Evolutionary conservation across 768 basidiomycete genomes (phyloP).

Genomic region (Podaxis rugospora): DNA sequence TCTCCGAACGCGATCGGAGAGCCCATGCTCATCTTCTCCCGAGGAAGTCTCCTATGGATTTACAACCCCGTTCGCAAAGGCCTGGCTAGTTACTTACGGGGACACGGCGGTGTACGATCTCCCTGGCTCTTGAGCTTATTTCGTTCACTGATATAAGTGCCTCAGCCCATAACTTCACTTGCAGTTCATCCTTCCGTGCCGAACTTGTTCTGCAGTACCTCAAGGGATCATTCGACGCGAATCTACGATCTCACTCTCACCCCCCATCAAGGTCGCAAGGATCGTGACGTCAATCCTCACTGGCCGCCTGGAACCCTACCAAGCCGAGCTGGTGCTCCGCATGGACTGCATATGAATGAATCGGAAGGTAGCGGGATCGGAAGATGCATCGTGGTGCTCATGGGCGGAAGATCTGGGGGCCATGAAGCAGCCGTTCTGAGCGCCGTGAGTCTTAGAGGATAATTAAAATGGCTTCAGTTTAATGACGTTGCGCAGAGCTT

Average conservation of each 20-base stretch:
- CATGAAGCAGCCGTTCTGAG: constrained; percentile 66
- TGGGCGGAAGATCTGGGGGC: constrained; percentile 70
- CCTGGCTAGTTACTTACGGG: constrained; percentile 49
- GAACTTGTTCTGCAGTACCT: constrained; percentile 65
- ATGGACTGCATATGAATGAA: constrained; percentile 59
- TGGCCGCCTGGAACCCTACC: constrained; percentile 50
- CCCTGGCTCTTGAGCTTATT: not conserved
- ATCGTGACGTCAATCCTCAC: constrained; percentile 38
- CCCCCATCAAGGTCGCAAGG: constrained; percentile 7
- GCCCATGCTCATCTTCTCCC: constrained; percentile 58
- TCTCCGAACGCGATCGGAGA: constrained; percentile 36
- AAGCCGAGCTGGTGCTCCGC: constrained; percentile 62
- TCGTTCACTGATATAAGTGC: constrained; percentile 5
- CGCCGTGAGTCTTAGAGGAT: constrained; percentile 39
- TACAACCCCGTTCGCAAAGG: constrained; percentile 38
- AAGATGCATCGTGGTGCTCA: constrained; percentile 59
- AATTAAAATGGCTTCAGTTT: not conserved
- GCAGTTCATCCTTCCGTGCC: constrained; percentile 56
- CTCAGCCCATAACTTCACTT: constrained; percentile 61
- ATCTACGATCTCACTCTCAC: constrained; percentile 57
- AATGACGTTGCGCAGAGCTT: constrained; percentile 47
- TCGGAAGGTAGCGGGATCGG: constrained; percentile 60
- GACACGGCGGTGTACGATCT: constrained; percentile 67
- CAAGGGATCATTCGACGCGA: constrained; percentile 64
- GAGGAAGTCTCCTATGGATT: constrained; percentile 51